Evolutionary conservation across 2,329 filamentous ascomycete genomes (phyloP).

Genomic region (Fusarium brachygibbosum): DNA sequence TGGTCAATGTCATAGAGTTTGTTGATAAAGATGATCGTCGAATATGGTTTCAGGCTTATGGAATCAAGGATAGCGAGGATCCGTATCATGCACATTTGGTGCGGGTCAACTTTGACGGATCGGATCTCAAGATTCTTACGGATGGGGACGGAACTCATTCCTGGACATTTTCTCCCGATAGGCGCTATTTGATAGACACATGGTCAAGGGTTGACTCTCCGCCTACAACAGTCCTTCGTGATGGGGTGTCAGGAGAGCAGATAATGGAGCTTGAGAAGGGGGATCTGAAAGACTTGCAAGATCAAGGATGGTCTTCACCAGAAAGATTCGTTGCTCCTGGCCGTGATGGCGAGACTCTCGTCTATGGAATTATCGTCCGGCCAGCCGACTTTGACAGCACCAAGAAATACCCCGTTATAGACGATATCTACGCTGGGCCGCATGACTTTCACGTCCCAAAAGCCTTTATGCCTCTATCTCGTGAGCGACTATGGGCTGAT

Average conservation of each 20-base stretch:
- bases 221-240: constrained; percentile 39
- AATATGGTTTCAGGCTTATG: constrained; percentile 43
- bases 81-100: constrained; percentile 48
- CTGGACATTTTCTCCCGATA: constrained; percentile 43
- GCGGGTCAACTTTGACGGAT: constrained; percentile 47
- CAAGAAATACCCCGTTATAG: constrained; percentile 49
- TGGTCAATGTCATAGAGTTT: constrained; percentile 41
- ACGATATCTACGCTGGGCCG: constrained; percentile 51
- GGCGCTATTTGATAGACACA: constrained; percentile 42
- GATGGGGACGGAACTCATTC: constrained; percentile 49
- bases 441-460: constrained; percentile 47
- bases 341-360: constrained; percentile 46
- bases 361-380: constrained; percentile 49
- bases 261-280: constrained; percentile 36
- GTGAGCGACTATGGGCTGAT: constrained; percentile 45
- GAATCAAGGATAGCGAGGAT: constrained; percentile 42
- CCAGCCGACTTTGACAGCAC: constrained; percentile 44
- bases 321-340: constrained; percentile 47
- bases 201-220: constrained; percentile 48
- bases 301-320: constrained; percentile 33
- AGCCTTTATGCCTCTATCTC: constrained; percentile 34
- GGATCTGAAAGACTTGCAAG: constrained; percentile 8
- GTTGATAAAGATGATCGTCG: constrained; percentile 39
- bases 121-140: constrained; percentile 45
- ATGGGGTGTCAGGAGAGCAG: constrained; percentile 32